Evolutionary conservation across 352 stramenopile genomes (phyloP), one percentile per base, ranked within the genome.

Genomic region (Phytopythium vexans): DNA sequence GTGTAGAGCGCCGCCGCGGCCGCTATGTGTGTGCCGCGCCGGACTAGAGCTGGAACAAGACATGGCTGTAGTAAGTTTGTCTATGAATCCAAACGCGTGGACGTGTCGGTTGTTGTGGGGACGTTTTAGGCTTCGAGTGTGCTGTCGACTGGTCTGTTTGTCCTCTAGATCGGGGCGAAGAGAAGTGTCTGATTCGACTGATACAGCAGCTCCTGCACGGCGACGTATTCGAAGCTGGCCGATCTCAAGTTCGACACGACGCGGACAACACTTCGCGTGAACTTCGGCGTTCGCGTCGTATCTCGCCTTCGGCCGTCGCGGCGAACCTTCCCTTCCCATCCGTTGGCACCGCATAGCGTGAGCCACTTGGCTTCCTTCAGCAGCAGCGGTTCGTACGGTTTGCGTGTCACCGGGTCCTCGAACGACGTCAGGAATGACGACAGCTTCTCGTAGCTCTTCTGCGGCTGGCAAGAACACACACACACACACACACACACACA

Each of bases 131-230:
- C n/a, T 12, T 6, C 21, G 7, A 16, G 1, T 41, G 45, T 8
- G 11, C 33, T n/a, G n/a, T 41, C 6, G n/a, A 9, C 7, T 15
- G 8, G 6, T 49, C 11, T 2, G 3, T 8, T 21, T 49, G 4
- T 45, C 40, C 39, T 64, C 51, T 70, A 79, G 42, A 73, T 49
- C 5, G 77, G 72, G 39, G 72, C 72, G 52, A 91, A 88, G 4
- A 86, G 57, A 4, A 91, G 55, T 11, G 73, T 88, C 31, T 75
- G 58, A 53, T 91, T 91, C 6, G 80, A 78, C 58, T 91, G 80
- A 52, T 66, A 66, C 15, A 91, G 62, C 32, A 91, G 52, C 43
- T 91, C 80, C 42, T 88, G 78, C 6, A 91, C 77, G 0, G 77
- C 80, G 8, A 86, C 6, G 32, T 85, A 82, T 47, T 91, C 80